Evolutionary conservation across 805 yeast genomes (phyloP), one percentile per base, ranked within the genome.

Genomic region (Nakazawaea sp.): DNA sequence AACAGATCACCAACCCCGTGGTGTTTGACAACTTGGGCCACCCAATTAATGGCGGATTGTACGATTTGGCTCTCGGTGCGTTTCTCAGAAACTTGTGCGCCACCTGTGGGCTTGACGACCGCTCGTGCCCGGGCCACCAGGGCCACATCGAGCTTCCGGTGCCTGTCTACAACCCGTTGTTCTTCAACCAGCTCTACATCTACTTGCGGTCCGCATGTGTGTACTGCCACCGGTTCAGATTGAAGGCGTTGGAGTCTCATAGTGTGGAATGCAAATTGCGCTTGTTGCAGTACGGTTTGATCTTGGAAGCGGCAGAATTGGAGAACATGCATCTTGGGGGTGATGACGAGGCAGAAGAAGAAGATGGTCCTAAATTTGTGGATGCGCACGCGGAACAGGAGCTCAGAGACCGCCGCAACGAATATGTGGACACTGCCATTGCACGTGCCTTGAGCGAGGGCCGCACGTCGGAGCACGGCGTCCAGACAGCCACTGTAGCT

Each of bases 81-180:
- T 92, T 88, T 53, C 66, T 87, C 44, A 73, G 81, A 53, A 86
- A 90, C 57, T 69, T 84, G 41, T 88, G 99, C 74, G 72, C 92
- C 17, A 90, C 97, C 1, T 92, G 99, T 73, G 96, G 97, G 15
- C 68, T 90, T 44, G 96, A 89, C 56, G 97, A 90, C 49, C 78
- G 82, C 54, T 80, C 76, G 50, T 92, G 99, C 66, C 97, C 97
- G 4, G 99, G 99, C 32, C 99, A 92, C 59, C 87, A 88, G 59
- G 99, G 99, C 43, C 98, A 92, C 59, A 88, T 92, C 45, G 97
- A 90, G 58, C 71, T 92, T 45, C 99, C 99, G 5, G 81, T 88
- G 29, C 95, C 97, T 4, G 94, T 86, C 30, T 92, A 87, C 68
- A 90, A 87, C 56, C 97, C 99, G 15, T 63, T 92, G 49, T 92